phyloP scores from a whole-genome alignment of 345 rosid species.

The Salix exigua region DNA sequence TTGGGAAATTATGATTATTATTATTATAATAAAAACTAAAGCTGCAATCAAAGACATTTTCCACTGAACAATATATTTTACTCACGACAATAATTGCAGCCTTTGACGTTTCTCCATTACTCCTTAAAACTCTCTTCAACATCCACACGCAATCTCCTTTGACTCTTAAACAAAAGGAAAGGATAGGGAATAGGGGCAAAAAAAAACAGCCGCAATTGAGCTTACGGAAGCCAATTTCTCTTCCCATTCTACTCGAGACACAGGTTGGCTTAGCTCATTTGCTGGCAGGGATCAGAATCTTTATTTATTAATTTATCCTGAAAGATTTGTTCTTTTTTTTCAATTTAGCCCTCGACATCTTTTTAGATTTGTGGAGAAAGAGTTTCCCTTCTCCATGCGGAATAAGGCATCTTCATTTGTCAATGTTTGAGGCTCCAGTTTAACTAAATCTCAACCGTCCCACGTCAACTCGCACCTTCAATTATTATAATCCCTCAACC shows the following conservation, averaged over 20 bases:
- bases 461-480: constrained; percentile 26
- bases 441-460: constrained; percentile 51
- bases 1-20: not conserved
- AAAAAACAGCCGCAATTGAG: constrained; percentile 45
- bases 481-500: constrained; percentile 6
- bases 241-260: not conserved
- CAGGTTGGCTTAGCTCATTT: constrained; percentile 28
- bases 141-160: constrained; percentile 64
- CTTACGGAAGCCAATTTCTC: constrained; percentile 34
- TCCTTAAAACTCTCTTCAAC: constrained; percentile 39
- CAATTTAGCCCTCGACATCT: not conserved
- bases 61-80: constrained; percentile 28
- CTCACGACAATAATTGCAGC: constrained; percentile 56
- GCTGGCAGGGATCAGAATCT: constrained; percentile 34
- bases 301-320: not conserved
- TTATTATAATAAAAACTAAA: not conserved
- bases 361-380: constrained; percentile 10
- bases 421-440: constrained; percentile 53
- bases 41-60: constrained; percentile 20
- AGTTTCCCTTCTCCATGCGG: constrained; percentile 51
- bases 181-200: not conserved
- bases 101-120: constrained; percentile 53
- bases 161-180: constrained; percentile 27
- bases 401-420: constrained; percentile 36
- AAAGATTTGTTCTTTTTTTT: not conserved